These are phyloP conservation scores for Chrysoporthe puriensis DNA, from an alignment of 2,329 filamentous ascomycete species.

Conservation along the genomic window DNA sequence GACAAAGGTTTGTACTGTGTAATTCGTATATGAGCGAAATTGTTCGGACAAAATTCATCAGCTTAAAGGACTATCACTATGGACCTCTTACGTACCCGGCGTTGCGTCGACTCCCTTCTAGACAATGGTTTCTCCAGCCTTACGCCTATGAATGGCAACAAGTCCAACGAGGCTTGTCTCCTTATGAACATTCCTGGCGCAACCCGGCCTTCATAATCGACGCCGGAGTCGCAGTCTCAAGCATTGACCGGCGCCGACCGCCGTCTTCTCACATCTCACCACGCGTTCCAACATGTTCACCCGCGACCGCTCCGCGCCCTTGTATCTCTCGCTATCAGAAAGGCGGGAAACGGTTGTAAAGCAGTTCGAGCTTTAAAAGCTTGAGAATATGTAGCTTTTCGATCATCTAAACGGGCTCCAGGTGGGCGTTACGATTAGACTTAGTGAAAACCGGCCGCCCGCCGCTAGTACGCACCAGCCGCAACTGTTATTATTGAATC, in stretches of 20 bases:
- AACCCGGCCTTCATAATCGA: neutral
- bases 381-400: no score
- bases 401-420: no score
- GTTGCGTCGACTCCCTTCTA: neutral
- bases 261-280: neutral
- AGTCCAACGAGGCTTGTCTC: neutral
- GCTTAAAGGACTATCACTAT: neutral
- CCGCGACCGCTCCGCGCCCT: constrained; percentile 35
- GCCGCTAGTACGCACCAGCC: no score
- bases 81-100: constrained; percentile 9
- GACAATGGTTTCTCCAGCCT: neutral
- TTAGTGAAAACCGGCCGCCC: no score
- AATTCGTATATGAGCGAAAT: no score
- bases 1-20: no score
- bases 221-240: neutral
- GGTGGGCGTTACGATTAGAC: no score
- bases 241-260: constrained; percentile 10
- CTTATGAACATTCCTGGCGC: neutral
- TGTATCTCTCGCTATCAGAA: constrained; percentile 36
- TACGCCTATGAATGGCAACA: neutral
- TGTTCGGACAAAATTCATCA: neutral
- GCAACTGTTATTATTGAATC: no score
- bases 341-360: constrained; percentile 35
- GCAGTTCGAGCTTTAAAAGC: constrained; percentile 32
- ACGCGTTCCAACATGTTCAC: constrained; percentile 30